Evolutionary conservation across 768 basidiomycete genomes (phyloP).

Genomic region (Hericium coralloides): DNA sequence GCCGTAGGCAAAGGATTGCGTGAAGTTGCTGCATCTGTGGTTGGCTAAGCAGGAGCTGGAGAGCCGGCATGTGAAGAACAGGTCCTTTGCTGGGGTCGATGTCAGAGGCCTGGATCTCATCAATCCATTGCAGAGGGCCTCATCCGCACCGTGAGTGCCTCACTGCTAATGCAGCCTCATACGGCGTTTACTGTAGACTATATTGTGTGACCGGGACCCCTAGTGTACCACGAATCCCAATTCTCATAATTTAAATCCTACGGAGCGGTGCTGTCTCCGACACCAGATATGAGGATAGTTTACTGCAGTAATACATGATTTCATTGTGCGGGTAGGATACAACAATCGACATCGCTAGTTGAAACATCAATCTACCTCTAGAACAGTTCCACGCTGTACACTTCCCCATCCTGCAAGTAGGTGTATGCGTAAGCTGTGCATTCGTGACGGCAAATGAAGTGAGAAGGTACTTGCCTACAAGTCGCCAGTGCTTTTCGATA

Average conservation of each 20-base stretch:
- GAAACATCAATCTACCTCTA: slow-evolving; percentile 56
- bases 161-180: too few relatives aligned
- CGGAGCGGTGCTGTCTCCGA: background rate
- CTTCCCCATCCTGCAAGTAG: slow-evolving; percentile 52
- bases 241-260: background rate
- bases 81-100: slow-evolving; percentile 70
- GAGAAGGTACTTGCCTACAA: slow-evolving; percentile 62
- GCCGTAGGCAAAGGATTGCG: slow-evolving; percentile 53
- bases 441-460: background rate
- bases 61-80: slow-evolving; percentile 56
- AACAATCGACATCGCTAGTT: background rate
- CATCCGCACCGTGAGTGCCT: background rate
- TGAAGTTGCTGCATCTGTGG: slow-evolving; percentile 60
- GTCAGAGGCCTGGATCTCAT: slow-evolving; percentile 57
- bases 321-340: background rate
- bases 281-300: background rate
- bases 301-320: background rate
- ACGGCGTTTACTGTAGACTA: too few relatives aligned
- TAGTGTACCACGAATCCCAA: too few relatives aligned
- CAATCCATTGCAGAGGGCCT: background rate
- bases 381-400: slow-evolving; percentile 74
- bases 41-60: slow-evolving; percentile 65
- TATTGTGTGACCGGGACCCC: too few relatives aligned
- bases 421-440: background rate
- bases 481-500: slow-evolving; percentile 97